Evolutionary conservation across 139 green algal genomes (phyloP).

Genomic region (Chlamydomonas applanata): DNA sequence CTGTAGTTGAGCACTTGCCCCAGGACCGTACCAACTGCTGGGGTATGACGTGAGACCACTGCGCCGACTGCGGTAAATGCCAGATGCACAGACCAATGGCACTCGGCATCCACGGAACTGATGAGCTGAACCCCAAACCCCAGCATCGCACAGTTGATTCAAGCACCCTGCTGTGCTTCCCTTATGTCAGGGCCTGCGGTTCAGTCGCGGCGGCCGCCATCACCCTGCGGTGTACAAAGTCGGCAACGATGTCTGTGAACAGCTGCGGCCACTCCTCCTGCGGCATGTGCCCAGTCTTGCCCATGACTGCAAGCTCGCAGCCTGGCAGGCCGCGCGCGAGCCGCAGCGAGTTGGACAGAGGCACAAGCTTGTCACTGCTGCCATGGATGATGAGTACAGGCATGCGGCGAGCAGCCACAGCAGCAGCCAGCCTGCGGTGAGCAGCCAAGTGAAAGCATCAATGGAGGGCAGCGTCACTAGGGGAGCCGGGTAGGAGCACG

Average conservation of each 20-base stretch:
- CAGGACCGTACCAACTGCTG: too few relatives aligned
- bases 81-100: too few relatives aligned
- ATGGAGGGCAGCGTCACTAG: background rate
- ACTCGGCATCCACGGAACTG: too few relatives aligned
- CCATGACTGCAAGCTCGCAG: conserved; percentile 54
- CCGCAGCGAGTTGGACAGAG: conserved; percentile 67
- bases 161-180: too few relatives aligned
- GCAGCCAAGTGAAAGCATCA: background rate
- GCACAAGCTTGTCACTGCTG: conserved; percentile 73
- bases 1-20: too few relatives aligned
- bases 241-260: conserved; percentile 57
- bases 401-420: background rate
- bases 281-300: conserved; percentile 75
- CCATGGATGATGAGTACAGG: conserved; percentile 79
- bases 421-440: background rate
- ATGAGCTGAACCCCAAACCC: too few relatives aligned
- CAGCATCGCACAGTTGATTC: too few relatives aligned
- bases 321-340: conserved; percentile 64
- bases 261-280: conserved; percentile 80
- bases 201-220: too few relatives aligned
- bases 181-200: too few relatives aligned
- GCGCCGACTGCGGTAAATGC: too few relatives aligned
- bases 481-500: background rate
- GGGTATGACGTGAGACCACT: too few relatives aligned
- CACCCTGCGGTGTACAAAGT: conserved; percentile 39